phyloP scores from a whole-genome alignment of 148 eudicot species.

The Spergularia marina region DNA sequence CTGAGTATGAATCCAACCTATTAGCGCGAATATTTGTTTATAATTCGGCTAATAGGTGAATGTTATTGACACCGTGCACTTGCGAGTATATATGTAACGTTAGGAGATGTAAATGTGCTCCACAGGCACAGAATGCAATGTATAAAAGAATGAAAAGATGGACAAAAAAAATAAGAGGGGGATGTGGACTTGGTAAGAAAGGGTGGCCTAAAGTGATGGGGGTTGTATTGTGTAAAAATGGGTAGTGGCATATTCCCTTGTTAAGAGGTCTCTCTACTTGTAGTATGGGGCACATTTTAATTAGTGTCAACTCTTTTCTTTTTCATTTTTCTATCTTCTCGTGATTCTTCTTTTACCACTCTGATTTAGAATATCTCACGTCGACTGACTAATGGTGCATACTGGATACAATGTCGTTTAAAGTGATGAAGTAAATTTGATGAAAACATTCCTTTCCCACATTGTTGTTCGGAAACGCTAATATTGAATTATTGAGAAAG shows the following conservation, averaged over 20 bases:
- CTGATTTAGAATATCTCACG: too few species aligned
- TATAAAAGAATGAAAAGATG: neutral
- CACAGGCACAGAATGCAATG: neutral
- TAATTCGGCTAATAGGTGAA: too few species aligned
- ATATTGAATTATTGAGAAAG: too few species aligned
- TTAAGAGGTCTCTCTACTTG: neutral
- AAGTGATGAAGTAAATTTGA: too few species aligned
- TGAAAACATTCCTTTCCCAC: too few species aligned
- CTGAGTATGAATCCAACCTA: too few species aligned
- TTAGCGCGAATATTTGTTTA: too few species aligned
- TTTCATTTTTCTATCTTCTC: neutral
- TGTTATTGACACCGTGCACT: conserved; percentile 1
- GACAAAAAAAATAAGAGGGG: conserved; percentile 9
- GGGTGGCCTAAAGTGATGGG: conserved; percentile 2
- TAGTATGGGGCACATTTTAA: neutral
- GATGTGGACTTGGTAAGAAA: conserved; percentile 6
- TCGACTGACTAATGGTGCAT: too few species aligned
- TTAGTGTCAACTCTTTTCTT: neutral
- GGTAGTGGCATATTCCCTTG: neutral
- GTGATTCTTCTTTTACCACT: neutral
- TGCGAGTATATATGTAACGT: neutral
- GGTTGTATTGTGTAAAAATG: conserved; percentile 2
- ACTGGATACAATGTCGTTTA: too few species aligned
- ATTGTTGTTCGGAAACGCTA: too few species aligned
- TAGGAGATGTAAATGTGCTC: neutral